Conservation (phyloP, 1,139 yeast species). For the Diutina neorugosa region DNA sequence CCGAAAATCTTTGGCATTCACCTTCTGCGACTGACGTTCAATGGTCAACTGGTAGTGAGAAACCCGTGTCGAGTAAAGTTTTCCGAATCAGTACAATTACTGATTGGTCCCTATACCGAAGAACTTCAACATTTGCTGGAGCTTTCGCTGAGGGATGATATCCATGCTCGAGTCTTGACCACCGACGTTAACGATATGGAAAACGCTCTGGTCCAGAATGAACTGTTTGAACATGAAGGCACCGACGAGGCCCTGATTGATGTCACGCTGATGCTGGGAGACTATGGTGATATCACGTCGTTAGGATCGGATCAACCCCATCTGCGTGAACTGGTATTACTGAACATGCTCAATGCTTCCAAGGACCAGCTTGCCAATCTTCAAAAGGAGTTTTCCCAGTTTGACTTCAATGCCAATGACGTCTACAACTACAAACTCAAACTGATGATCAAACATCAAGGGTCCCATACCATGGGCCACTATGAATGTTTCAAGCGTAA, state of each 20-base stretch:
- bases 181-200: constrained; percentile 34
- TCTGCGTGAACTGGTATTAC: neutral
- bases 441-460: constrained; percentile 75
- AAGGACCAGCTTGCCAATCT: constrained; percentile 27
- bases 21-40: constrained; percentile 68
- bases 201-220: constrained; percentile 23
- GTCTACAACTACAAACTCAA: constrained; percentile 44
- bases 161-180: constrained; percentile 22
- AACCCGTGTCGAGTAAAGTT: constrained; percentile 67
- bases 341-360: constrained; percentile 8
- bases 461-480: constrained; percentile 85
- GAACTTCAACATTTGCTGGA: constrained; percentile 4
- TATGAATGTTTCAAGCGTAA: constrained; percentile 71
- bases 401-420: constrained; percentile 33
- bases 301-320: neutral
- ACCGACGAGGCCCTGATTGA: neutral
- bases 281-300: neutral
- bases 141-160: neutral
- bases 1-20: constrained; percentile 70
- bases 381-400: constrained; percentile 25
- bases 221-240: neutral
- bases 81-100: constrained; percentile 43
- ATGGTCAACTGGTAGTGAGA: constrained; percentile 59
- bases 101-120: constrained; percentile 6
- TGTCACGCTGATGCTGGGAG: neutral